Base-by-base conservation (phyloP, 2,329 filamentous ascomycete species). In the Xylaria digitata region DNA sequence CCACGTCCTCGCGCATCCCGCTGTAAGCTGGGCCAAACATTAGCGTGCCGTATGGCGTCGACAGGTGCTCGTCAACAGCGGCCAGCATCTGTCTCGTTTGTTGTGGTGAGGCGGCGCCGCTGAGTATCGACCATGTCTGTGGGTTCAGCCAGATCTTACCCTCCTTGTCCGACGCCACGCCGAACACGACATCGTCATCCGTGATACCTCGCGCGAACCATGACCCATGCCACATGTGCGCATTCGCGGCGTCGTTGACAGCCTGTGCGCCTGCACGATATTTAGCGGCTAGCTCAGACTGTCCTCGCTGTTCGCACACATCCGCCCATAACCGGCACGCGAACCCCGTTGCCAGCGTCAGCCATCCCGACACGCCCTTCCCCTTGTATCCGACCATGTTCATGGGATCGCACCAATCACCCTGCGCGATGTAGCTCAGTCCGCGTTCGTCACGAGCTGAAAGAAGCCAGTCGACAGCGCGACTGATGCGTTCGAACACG, bases 301-400 rank as follows among this genome's bases (percentile, higher is more conserved):
- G 74, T 30, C 80, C 79, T 23, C 79, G 77, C 45, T 82, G 79
- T 56, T 83, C 80, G 75, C 85, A 86, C 42, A 86, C 78, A n/a
- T 74, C 72, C 2, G 85, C 84, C 85, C 85, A 88, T 0, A 87
- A 74, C 13, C 82, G 83, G 23, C 85, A 77, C 0, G 85, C 84
- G 70, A 84, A 85, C 0, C 78, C 85, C 0, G 85, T 87, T 6
- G 85, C 85, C 1, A 87, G 78, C 0, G 85, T 87, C 40, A 87
- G 80, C 86, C 86, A 88, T 21, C 85, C 86, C 0, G 85, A 87
- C 1, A 88, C 85, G 26, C 86, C 86, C 60, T 82, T 81, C 45
- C 85, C 85, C 73, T 86, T 86, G 73, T 84, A 85, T 3, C 85
- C 85, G n/a, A 86, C 86, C 86, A 88, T 88, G 75, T 88, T 88